Conservation (phyloP, 495 filamentous ascomycete species). For the Staphylotrichum longicolle region DNA sequence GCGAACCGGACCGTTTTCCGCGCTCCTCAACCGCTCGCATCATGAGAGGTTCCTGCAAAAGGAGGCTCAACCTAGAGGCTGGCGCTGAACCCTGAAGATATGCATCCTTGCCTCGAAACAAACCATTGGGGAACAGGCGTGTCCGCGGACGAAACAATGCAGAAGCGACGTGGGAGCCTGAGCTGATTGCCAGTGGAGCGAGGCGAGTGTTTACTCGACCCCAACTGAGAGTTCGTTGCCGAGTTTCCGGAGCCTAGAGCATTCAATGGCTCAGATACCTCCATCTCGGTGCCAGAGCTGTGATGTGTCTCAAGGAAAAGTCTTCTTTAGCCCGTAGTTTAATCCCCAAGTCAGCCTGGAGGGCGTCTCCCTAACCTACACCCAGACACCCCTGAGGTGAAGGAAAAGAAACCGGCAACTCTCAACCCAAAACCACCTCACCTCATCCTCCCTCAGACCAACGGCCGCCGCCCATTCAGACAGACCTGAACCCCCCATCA, state of each 20-base stretch:
- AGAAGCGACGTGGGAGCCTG: no score
- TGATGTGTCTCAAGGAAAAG: neutral
- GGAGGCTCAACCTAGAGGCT: no score
- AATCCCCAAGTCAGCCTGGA: no score
- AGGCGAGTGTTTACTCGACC: slow-evolving; percentile 1
- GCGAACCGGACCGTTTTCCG: slow-evolving; percentile 7
- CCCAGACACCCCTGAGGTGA: neutral
- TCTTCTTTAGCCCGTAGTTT: no score
- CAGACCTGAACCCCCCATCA: neutral
- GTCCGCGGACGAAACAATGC: no score
- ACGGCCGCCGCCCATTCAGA: neutral
- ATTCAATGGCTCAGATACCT: neutral
- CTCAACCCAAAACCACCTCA: no score
- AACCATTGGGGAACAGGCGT: no score
- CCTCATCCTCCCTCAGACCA: no score
- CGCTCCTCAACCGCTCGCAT: neutral
- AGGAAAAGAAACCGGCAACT: neutral
- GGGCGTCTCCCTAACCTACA: slow-evolving; percentile 2
- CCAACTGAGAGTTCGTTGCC: neutral
- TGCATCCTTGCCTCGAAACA: no score
- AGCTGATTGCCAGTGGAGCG: no score
- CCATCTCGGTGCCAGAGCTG: neutral
- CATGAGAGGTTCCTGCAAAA: neutral
- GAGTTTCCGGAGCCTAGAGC: neutral
- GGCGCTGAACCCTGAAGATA: no score